phyloP scores from a whole-genome alignment of 1,284 basidiomycete genomes.

The Malassezia yamatoensis region DNA sequence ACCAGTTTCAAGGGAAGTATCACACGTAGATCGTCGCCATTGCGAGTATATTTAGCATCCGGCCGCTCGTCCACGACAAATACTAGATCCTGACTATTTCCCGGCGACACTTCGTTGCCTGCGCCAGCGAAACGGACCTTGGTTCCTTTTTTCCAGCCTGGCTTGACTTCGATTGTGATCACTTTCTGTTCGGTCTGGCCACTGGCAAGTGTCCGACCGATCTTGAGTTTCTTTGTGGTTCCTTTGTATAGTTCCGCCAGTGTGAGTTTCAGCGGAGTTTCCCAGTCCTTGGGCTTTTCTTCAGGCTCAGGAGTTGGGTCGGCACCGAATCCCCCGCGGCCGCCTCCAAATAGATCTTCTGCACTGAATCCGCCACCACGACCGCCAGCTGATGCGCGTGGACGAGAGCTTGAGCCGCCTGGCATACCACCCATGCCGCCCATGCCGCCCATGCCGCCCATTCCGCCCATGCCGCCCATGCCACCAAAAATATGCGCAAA shows the following conservation, averaged over 20 bases:
- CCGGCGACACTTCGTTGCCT: constrained; percentile 40
- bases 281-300: constrained; percentile 57
- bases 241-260: constrained; percentile 86
- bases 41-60: constrained; percentile 32
- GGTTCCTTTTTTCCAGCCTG: constrained; percentile 47
- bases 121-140: constrained; percentile 44
- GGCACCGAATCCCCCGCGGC: constrained; percentile 15
- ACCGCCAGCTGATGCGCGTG: constrained; percentile 10
- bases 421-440: constrained; percentile 36
- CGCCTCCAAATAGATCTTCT: constrained; percentile 27
- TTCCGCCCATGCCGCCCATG: constrained; percentile 27
- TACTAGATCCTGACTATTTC: constrained; percentile 40
- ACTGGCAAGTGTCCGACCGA: constrained; percentile 63
- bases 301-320: constrained; percentile 14
- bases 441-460: constrained; percentile 29
- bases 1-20: constrained; percentile 30
- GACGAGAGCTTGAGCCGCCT: constrained; percentile 7
- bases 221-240: constrained; percentile 76
- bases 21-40: constrained; percentile 38
- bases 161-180: constrained; percentile 51
- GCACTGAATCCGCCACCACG: constrained; percentile 28
- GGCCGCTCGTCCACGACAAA: constrained; percentile 46
- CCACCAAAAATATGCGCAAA: constrained; percentile 60
- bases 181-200: constrained; percentile 80
- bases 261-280: constrained; percentile 71